Evolutionary conservation across 2,329 filamentous ascomycete species (phyloP), one percentile per base, ranked within the genome.

Genomic region (Hyphodiscus sp.): DNA sequence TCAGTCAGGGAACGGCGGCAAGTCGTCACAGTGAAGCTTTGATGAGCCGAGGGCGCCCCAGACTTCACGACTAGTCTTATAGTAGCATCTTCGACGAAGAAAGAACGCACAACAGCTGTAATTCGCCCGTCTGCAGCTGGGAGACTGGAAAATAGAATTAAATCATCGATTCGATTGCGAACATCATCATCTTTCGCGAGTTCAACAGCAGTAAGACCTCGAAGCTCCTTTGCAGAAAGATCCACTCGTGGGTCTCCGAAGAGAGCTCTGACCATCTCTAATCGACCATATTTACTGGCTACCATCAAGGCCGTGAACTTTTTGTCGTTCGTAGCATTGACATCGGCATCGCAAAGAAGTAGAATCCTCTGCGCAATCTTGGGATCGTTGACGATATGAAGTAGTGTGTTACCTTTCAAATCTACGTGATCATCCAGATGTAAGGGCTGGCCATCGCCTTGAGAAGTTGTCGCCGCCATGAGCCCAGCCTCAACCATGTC

Each of bases 141-240:
- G 1, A 81, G 76, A 68, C 85, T 83, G 19, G 88, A 87, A 59
- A 99, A 86, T 10, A 99, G 74, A 1, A 91, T 86, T 58, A 99
- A 76, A 68, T 99, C 94, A 67, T 99, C 94, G 58, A 99, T 96
- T 63, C 89, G 86, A 71, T 97, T 99, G 41, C 94, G 83, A 23
- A 99, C 89, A 62, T 99, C 94, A 67, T 99, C 94, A 64, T 99
- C 95, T 68, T 99, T 99, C 48, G 95, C 94, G 46, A 99, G 78
- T 70, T 99, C 94, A 7, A 97, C 91, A 8, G 94, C 94, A 8
- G 92, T 96, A 62, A 99, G 76, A 0, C 94, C 94, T 55, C 94
- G 82, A 16, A 89, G 73, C 68, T 99, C 95, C 68, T 87, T 88
- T 29, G 91, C 83, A 43, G 86, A 83, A 15, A 92, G 73, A 67